Evolutionary conservation across 352 stramenopile species (phyloP).

Genomic region (Globisporangium echinulatum): DNA sequence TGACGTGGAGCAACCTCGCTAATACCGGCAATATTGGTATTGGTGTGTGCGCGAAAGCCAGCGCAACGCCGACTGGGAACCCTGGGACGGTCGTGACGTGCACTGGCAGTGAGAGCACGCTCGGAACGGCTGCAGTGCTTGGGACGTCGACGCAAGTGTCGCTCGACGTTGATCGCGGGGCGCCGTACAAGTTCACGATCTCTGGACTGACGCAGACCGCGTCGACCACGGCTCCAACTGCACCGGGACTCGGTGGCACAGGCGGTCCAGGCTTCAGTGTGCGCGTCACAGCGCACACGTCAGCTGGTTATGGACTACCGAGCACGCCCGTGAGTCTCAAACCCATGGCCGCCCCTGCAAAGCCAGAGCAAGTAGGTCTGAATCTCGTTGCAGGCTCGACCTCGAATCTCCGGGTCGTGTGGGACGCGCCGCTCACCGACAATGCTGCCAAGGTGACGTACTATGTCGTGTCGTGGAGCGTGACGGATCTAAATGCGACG

Average conservation of each 20-base stretch:
- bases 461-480: conserved; percentile 87
- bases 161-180: conserved; percentile 33
- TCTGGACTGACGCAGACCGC: conserved; percentile 34
- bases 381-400: conserved; percentile 63
- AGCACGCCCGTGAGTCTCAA: conserved; percentile 65
- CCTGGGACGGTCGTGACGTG: conserved; percentile 42
- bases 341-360: conserved; percentile 78
- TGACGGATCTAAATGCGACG: conserved; percentile 32
- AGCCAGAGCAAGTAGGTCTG: conserved; percentile 64
- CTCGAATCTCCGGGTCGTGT: conserved; percentile 81
- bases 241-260: conserved; percentile 24
- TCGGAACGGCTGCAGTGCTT: conserved; percentile 26
- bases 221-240: conserved; percentile 19
- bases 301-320: conserved; percentile 56
- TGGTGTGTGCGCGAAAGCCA: conserved; percentile 48
- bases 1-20: conserved; percentile 29
- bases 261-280: conserved; percentile 50
- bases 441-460: conserved; percentile 78
- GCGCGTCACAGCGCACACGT: conserved; percentile 56
- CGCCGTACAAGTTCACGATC: conserved; percentile 56
- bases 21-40: conserved; percentile 28
- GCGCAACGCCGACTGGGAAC: conserved; percentile 16
- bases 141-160: conserved; percentile 30
- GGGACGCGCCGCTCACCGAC: conserved; percentile 73
- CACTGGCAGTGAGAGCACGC: conserved; percentile 31